Base-by-base conservation (phyloP, 768 basidiomycete species). In the Tricholoma bakamatsutake region DNA sequence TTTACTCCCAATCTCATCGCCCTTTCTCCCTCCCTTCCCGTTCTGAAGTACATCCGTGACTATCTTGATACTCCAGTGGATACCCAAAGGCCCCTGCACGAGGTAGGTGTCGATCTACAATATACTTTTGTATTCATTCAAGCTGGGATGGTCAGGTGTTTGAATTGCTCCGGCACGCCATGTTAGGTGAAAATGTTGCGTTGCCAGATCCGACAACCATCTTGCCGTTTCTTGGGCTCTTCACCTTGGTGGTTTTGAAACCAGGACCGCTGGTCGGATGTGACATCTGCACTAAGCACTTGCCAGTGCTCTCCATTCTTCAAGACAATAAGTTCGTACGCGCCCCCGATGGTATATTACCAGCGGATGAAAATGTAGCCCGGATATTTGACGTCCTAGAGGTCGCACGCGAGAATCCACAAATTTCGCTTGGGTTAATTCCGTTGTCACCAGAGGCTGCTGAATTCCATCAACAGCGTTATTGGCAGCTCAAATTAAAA, bases 321-420 rank as follows among this genome's bases (percentile, higher is more conserved):
- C 49, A 55, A 43, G 21, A 55, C 8, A 45, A 45, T 27, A 49
- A 35, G 15, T 52, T 59, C 34, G 47, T 17, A 48, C 27, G 27
- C 11, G 54, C 58, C 30, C 58, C 58, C 8, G 21, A 12, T 21
- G 46, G 39, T 6, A 59, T 52, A 52, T 42, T 27, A 18, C 55
- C 58, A 17, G 37, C 18, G 35, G 49, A 18, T 48, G 42, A 24
- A 52, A 56, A 56, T 45, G 54, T 31, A 12, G 57, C 54, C 39
- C 57, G 54, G 40, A 58, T 58, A 50, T 58, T 55, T 52, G 57
- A 59, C 40, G 54, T n/a, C n/a, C n/a, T n/a, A n/a, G n/a, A n/a
- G n/a, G n/a, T n/a, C n/a, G n/a, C n/a, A n/a, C n/a, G n/a, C n/a
- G n/a, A n/a, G n/a, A n/a, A n/a, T n/a, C n/a, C n/a, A n/a, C n/a